phyloP scores from a whole-genome alignment of 2,329 filamentous ascomycete genomes.

The Scedosporium boydii region DNA sequence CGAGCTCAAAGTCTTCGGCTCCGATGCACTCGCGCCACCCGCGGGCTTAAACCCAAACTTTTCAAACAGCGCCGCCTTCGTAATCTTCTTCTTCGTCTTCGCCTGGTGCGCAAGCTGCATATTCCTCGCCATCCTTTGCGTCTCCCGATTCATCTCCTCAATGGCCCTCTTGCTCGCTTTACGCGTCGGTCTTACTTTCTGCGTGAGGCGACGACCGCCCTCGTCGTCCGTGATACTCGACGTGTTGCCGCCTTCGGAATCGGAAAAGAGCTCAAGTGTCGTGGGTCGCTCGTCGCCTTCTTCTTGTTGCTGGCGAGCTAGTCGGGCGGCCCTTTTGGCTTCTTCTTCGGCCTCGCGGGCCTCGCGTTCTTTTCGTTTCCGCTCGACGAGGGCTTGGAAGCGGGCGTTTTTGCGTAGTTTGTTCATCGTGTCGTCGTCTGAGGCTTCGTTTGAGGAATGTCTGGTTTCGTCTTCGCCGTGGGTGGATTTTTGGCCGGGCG shows the following conservation, averaged over 20 bases:
- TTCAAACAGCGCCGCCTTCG: constrained; percentile 72
- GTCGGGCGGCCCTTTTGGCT: constrained; percentile 22
- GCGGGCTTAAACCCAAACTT: constrained; percentile 64
- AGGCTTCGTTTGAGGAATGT: neutral
- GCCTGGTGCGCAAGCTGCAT: constrained; percentile 88
- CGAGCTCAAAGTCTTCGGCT: constrained; percentile 37
- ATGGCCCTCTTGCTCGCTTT: constrained; percentile 92
- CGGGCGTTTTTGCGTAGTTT: constrained; percentile 39
- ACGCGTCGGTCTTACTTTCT: constrained; percentile 59
- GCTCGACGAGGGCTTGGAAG: constrained; percentile 62
- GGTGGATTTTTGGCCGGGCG: constrained; percentile 30
- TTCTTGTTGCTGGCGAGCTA: constrained; percentile 29
- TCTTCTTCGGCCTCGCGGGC: constrained; percentile 54
- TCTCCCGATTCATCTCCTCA: constrained; percentile 91
- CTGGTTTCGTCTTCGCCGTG: constrained; percentile 3
- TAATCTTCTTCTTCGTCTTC: constrained; percentile 84
- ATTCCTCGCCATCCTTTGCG: constrained; percentile 79
- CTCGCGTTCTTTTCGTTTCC: constrained; percentile 62
- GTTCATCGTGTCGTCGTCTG: constrained; percentile 35
- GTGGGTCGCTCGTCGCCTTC: neutral
- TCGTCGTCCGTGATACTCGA: constrained; percentile 39
- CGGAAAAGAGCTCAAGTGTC: constrained; percentile 12
- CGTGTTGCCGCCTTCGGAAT: constrained; percentile 41
- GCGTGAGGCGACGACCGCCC: constrained; percentile 56
- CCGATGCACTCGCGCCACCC: constrained; percentile 18